A percentile compares a stretch with the other conserved stretches of the same genome.
Evolutionary conservation across 768 basidiomycete genomes (phyloP).

Genomic region (Ramaria sp.): DNA sequence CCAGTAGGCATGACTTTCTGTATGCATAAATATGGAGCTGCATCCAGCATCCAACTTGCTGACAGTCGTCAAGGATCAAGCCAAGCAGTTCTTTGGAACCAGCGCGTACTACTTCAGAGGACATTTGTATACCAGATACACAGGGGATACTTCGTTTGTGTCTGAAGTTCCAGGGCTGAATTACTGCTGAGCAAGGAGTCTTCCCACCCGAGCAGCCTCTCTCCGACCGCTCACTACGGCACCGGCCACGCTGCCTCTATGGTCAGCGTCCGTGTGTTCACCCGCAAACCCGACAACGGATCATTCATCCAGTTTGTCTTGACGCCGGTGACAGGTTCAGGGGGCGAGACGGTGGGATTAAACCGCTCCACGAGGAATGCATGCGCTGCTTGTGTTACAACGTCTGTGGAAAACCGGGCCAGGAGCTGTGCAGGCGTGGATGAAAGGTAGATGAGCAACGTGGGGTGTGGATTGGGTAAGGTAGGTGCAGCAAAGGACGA

Average conservation of each 20-base stretch:
- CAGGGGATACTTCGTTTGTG: no score
- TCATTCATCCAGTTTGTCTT: conserved; percentile 25
- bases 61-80: no score
- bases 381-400: conserved; percentile 10
- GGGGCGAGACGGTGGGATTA: background rate
- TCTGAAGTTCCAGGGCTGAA: no score
- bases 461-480: conserved; percentile 9
- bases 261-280: conserved; percentile 30
- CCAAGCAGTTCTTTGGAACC: no score
- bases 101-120: no score
- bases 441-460: conserved; percentile 16
- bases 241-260: conserved; percentile 25
- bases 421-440: conserved; percentile 7
- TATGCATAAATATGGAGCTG: no score
- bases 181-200: background rate
- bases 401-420: background rate
- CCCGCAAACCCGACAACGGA: conserved; percentile 30
- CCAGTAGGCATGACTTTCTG: no score
- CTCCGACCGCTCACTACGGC: conserved; percentile 26
- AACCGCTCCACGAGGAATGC: conserved; percentile 10
- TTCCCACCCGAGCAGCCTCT: conserved; percentile 22
- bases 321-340: conserved; percentile 11
- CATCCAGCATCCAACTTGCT: no score
- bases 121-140: no score
- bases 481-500: conserved; percentile 8